Evolutionary conservation across 495 filamentous ascomycete genomes (phyloP), one percentile per base, ranked within the genome.

Genomic region (Filosporella fistucella): DNA sequence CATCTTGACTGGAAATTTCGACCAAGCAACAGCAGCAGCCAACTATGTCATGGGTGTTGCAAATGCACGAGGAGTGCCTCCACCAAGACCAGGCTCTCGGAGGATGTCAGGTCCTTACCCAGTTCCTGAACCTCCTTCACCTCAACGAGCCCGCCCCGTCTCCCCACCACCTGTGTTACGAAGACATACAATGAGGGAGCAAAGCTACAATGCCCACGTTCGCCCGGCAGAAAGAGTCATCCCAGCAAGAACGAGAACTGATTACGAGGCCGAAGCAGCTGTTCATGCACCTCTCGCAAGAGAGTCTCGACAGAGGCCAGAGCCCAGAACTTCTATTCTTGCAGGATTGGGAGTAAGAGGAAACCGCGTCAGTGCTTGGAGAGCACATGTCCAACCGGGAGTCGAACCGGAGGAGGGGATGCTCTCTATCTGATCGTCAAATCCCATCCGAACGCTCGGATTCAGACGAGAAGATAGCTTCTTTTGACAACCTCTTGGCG

Each of bases 21-120:
- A 57, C 22, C 47, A 54, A 36, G 58, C 58, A 18, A 49, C 43
- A 6, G 54, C 55, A 5, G 54, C 54, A 11, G 58, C 54, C 1
- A 58, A 61, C 21, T 51, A 58, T 38, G 52, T 56, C 20, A 55
- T 58, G 52, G 55, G 55, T 4, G 48, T 53, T 11, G 42, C 42
- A 1, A 42, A 49, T 35, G 52, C 51, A 29, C 40, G 58, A 39
- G 49, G 49, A n/a, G 42, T 28, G 0, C 55, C 55, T 32, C 47
- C 38, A 17, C 42, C 54, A 17, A 18, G 20, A 17, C 13, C n/a
- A 6, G 45, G 34, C 23, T 42, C 18, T 16, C 34, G 51, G 43
- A 38, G 45, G 22, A 55, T 53, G 48, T 22, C 29, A 21, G 47
- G 47, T 10, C 40, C 46, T 17, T 52, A 45, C 37, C 56, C 52